Conservation (phyloP, 108 stramenopile genomes). For the Skeletonema marinoi region DNA sequence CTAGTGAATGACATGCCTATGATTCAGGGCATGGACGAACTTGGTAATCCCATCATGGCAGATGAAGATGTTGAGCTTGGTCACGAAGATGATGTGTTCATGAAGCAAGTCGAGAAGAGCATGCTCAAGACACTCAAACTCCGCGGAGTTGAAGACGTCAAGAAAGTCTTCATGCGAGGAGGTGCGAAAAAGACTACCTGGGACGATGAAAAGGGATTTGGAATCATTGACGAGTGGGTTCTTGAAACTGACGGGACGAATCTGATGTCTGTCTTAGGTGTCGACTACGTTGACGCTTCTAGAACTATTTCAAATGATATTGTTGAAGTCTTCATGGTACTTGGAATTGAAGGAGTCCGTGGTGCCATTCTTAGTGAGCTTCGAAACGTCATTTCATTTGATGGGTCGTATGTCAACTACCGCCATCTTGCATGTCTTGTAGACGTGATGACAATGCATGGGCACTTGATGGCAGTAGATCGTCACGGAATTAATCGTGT, state of each 20-base stretch:
- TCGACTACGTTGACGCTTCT: constrained; percentile 92
- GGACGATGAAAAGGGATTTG: constrained; percentile 89
- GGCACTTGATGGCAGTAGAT: constrained; percentile 96
- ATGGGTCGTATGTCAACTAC: constrained; percentile 99
- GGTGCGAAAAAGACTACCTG: constrained; percentile 83
- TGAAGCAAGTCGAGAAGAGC: constrained; percentile 93
- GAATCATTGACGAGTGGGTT: constrained; percentile 89
- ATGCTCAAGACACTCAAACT: constrained; percentile 88
- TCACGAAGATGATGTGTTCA: constrained; percentile 92
- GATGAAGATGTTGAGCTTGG: constrained; percentile 81
- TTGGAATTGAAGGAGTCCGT: constrained; percentile 98
- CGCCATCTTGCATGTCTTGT: constrained; percentile 97
- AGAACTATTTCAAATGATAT: constrained; percentile 95
- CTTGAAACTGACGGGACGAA: constrained; percentile 98
- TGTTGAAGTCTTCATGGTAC: constrained; percentile 94
- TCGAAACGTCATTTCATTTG: constrained; percentile 91
- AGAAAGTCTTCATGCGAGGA: constrained; percentile 95
- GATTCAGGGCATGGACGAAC: constrained; percentile 73
- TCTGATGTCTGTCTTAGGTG: constrained; percentile 91
- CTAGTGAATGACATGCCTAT: constrained; percentile 87
- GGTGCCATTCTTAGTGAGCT: constrained; percentile 84
- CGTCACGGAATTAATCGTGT: constrained; percentile 99
- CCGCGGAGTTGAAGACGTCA: constrained; percentile 91
- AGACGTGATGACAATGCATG: constrained; percentile 99
- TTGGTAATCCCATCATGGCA: constrained; percentile 63